Evolutionary conservation across 2,329 filamentous ascomycete genomes (phyloP), one percentile per base, ranked within the genome.

Genomic region (Podosphaera fusca): DNA sequence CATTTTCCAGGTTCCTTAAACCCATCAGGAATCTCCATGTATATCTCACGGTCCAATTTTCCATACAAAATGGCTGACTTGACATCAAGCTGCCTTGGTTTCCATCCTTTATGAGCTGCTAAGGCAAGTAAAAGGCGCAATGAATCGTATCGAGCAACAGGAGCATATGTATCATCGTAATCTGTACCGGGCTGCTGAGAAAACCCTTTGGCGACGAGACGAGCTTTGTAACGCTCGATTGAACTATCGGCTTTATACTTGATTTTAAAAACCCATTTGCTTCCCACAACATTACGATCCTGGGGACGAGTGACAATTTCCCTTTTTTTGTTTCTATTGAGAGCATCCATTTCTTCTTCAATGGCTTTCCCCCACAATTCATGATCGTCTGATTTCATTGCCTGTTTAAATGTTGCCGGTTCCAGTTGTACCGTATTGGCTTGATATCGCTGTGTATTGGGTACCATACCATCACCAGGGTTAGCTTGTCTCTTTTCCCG

Each of bases 341-440:
- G 50, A 33, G 33, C 14, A 53, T 53, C 34, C 50, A 53, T 53
- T n/a, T 53, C 50, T 53, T 53, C 50, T 12, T 53, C 50, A 36
- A 53, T 36, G 31, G 30, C 31, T 53, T 53, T 38, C 30, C 14
- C 30, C 30, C 50, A 53, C 33, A 53, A 31, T 31, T 53, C 50
- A 53, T 53, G 30, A n/a, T 53, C 31, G 50, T 35, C 50, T n/a
- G 33, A 53, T 34, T 51, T 51, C 30, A 51, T 51, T 4, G 49
- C 49, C 30, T 50, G 33, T 53, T 53, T n/a, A 36, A 36, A 53
- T 6, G 50, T 53, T 38, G 3, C n/a, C 36, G 6, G 30, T 36
- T 53, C 50, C 5, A 53, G 3, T 36, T 12, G 31, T n/a, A 53
- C 50, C 14, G 50, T 6, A 29, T 53, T 53, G n/a, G 50, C 50